These are phyloP conservation scores for Stephania japonica DNA, from an alignment of 164 flowering plant species.

Conservation along the genomic window DNA sequence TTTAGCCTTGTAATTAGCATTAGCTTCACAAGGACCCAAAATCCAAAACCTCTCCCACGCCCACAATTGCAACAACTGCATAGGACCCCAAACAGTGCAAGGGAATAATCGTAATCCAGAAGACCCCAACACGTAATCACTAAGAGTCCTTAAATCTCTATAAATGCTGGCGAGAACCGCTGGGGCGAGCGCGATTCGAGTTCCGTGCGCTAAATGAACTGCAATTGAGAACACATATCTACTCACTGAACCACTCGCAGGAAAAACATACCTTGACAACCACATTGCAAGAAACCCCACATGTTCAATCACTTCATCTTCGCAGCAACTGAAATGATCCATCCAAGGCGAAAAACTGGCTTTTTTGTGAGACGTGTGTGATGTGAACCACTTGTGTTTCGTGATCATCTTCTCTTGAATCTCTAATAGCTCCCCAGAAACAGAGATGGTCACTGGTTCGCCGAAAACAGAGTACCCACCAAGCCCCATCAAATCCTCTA, in stretches of 20 bases:
- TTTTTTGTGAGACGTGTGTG: not conserved
- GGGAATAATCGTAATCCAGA: no score
- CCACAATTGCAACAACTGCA: no score
- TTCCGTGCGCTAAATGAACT: no score
- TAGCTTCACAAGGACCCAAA: no score
- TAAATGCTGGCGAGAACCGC: no score
- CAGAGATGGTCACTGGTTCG: slow-evolving; percentile 13
- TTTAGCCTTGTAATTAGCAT: slow-evolving; percentile 1
- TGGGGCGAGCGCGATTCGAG: no score
- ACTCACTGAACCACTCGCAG: no score
- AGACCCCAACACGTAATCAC: no score
- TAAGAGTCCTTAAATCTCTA: no score
- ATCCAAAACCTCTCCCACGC: no score
- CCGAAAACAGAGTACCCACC: slow-evolving; percentile 32
- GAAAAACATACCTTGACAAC: slow-evolving; percentile 10
- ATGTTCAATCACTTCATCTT: slow-evolving; percentile 21
- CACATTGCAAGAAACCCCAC: slow-evolving; percentile 32
- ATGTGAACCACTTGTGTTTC: not conserved
- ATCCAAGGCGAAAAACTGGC: slow-evolving; percentile 15
- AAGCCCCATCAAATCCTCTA: slow-evolving; percentile 29
- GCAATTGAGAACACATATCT: no score
- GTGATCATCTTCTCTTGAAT: slow-evolving; percentile 4
- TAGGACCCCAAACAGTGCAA: no score
- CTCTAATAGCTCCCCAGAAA: not conserved
- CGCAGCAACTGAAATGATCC: slow-evolving; percentile 12